phyloP scores from a whole-genome alignment of 495 filamentous ascomycete species.

The Pseudevernia furfuracea region DNA sequence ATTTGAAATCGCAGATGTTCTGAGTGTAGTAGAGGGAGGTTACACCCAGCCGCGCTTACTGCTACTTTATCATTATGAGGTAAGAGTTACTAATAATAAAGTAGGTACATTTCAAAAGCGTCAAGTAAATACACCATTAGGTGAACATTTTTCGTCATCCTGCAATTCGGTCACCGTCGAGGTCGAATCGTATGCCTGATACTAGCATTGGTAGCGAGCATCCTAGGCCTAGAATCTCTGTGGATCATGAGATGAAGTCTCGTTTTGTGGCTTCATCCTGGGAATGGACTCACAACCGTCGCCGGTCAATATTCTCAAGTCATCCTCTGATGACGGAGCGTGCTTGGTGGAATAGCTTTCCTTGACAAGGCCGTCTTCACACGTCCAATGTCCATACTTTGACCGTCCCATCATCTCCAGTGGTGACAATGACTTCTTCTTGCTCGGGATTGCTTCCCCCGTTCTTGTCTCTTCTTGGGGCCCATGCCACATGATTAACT shows the following conservation, averaged over 20 bases:
- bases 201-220: no score
- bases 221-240: not conserved
- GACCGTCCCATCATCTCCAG: slow-evolving; percentile 73
- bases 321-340: not conserved
- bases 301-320: not conserved
- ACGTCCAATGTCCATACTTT: slow-evolving; percentile 56
- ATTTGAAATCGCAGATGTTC: no score
- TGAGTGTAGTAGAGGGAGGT: no score
- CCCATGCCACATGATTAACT: slow-evolving; percentile 83
- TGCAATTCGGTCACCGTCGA: no score
- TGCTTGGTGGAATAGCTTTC: not conserved
- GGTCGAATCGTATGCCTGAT: no score
- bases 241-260: not conserved
- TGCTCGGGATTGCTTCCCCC: slow-evolving; percentile 38
- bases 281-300: not conserved
- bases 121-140: no score
- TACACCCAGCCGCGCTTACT: no score
- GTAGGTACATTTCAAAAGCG: no score
- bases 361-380: slow-evolving; percentile 15
- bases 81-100: no score
- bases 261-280: not conserved
- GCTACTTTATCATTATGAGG: no score
- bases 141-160: no score
- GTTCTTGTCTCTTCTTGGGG: slow-evolving; percentile 20
- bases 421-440: slow-evolving; percentile 71